Evolutionary conservation across 176 grass and related monocot genomes (phyloP), one percentile per base, ranked within the genome.

Genomic region (Tuctoria greenei): DNA sequence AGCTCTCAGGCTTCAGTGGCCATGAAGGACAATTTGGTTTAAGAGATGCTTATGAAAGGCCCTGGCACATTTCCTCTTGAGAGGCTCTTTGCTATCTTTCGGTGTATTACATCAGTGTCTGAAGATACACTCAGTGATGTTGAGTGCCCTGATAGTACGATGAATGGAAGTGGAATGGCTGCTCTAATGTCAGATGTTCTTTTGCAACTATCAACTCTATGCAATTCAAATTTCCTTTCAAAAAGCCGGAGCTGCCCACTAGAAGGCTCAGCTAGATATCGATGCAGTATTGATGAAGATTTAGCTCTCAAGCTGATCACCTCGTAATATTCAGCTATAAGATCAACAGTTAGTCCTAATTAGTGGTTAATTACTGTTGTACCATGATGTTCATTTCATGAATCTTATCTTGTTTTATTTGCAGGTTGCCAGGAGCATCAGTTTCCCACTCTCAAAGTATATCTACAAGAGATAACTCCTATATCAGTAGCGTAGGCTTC

Each of bases 41-140:
- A 90, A 88, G 95, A 99, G 78, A 82, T 88, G 72, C 87, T 95
- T 80, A 88, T 89, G 81, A 99, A 99, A 73, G 91, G 95, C 38
- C 91, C 89, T 35, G 91, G 91, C 45, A 92, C 81, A 71, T 99
- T 95, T 81, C 95, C 95, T 60, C 82, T 99, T 61, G 95, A 99
- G 82, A 90, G 95, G 64, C 85, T 92, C n/a, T 81, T 99, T 57
- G 95, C 91, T 70, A 99, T 99, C 80, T 99, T 95, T 80, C 91
- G 95, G 77, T 99, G 91, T 61, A 95, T 92, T 64, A 99, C 95
- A 71, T 99, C 91, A 5, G 86, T 90, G 35, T 82, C 83, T 28
- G 91, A 99, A 74, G 87, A 86, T 65, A 24, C 56, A 55, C 23
- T 82, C 4, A 61, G 77, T 79, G 90, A 95, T 82, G 77, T 79